Evolutionary conservation across 2,329 filamentous ascomycete genomes (phyloP).

Genomic region (Arachnomyces sp.): DNA sequence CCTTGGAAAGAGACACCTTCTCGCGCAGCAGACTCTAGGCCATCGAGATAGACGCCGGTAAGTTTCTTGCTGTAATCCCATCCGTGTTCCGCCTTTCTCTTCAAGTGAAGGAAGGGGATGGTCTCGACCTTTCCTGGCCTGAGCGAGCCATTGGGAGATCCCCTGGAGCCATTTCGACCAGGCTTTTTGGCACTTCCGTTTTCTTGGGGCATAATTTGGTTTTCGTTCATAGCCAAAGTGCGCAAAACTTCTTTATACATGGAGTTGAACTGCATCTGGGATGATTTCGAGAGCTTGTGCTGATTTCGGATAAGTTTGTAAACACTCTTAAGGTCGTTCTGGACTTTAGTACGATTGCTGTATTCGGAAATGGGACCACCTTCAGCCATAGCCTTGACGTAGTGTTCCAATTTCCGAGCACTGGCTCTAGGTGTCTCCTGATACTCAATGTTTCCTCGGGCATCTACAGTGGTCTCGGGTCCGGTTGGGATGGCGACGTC

Average conservation of each 20-base stretch:
- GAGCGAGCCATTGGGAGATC: conserved; percentile 41
- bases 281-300: conserved; percentile 93
- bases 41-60: conserved; percentile 85
- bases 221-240: conserved; percentile 94
- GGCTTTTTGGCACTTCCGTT: conserved; percentile 56
- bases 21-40: conserved; percentile 79
- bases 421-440: conserved; percentile 78
- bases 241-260: conserved; percentile 91
- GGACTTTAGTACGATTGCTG: conserved; percentile 95
- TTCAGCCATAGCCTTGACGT: conserved; percentile 96
- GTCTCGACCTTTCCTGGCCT: conserved; percentile 91
- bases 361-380: conserved; percentile 98
- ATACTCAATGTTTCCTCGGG: conserved; percentile 86
- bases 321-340: conserved; percentile 87
- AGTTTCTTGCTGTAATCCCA: conserved; percentile 99
- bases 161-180: conserved; percentile 40
- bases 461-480: conserved; percentile 85
- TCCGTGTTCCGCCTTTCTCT: conserved; percentile 89
- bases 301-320: conserved; percentile 99
- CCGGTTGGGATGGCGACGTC: conserved; percentile 89
- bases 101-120: conserved; percentile 93
- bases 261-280: conserved; percentile 91
- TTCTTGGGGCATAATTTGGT: conserved; percentile 88
- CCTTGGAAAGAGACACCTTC: conserved; percentile 84
- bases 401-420: conserved; percentile 95